Base-by-base conservation (phyloP, 345 rosid genomes). In the Populus tremula region DNA sequence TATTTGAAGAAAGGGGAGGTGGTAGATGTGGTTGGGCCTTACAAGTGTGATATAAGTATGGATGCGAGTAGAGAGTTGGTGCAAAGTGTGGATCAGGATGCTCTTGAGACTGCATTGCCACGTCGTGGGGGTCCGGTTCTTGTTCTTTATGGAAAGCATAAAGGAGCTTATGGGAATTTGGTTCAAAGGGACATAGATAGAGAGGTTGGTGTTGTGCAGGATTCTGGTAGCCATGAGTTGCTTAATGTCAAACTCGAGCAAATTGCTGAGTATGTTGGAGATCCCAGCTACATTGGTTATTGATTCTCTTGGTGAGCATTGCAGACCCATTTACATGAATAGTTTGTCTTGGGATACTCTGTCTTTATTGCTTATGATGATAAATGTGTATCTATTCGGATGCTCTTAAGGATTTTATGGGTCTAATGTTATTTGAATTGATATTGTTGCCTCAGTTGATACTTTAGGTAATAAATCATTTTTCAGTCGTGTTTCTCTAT, bases 21-120 rank as follows among this genome's bases (percentile, higher is more conserved):
- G 59, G 89, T 95, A 47, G 98, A 95, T 82, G 98, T 95, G 38
- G 90, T 91, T 21, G 94, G 93, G 61, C 98, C 95, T 1, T 87
- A 81, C 5, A 79, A 67, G 0, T 94, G 98, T 47, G 92, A 93
- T 81, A 69, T 94, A 64, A 77, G 85, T 13, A 88, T 94, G 92
- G 98, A 91, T 76, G 97, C 88, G 81, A 87, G 80, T 14, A 82
- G 82, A 66, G 97, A 94, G 81, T 80, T 94, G 85, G 81, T 94
- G 38, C 92, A 90, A 84, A 92, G 89, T 27, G 89, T 94, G 12
- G 85, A 90, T 81, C 98, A 93, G 84, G 90, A 90, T 66, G 73
- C 87, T 77, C 94, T 94, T 10, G 95, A 94, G 91, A 93, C 95
- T 54, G 98, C 94, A 77, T 82, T 94, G 81, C 98, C 98, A 0